These are phyloP conservation scores for Diaporthe eres DNA, from an alignment of 2,329 filamentous ascomycete species.

Conservation along the genomic window DNA sequence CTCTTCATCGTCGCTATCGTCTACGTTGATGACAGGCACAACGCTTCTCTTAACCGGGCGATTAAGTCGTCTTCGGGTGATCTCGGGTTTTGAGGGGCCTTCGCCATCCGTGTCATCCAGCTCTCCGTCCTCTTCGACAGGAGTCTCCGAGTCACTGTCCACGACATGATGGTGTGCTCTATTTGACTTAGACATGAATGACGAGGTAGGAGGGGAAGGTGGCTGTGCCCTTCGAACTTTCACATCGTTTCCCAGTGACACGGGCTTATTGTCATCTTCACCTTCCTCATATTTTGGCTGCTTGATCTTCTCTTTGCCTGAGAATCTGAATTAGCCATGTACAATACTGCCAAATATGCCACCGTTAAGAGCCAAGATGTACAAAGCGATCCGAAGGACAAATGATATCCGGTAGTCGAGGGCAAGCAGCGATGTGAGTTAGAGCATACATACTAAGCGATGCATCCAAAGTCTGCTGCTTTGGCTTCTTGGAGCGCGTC, in stretches of 20 bases:
- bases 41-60: not conserved
- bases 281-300: not conserved
- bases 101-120: constrained; percentile 37
- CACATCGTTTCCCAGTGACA: not conserved
- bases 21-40: not conserved
- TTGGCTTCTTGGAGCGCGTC: constrained; percentile 37
- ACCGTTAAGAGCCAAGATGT: no score
- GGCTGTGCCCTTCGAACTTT: not conserved
- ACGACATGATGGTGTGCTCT: constrained; percentile 13
- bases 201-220: constrained; percentile 26
- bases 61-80: constrained; percentile 14
- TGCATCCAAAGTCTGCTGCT: constrained; percentile 43
- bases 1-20: constrained; percentile 32
- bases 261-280: constrained; percentile 35
- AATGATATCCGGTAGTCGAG: not conserved
- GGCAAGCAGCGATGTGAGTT: not conserved
- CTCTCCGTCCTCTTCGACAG: constrained; percentile 36
- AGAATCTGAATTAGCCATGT: not conserved
- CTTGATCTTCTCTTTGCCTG: not conserved
- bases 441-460: constrained; percentile 40
- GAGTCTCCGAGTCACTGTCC: constrained; percentile 39
- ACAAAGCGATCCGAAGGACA: not conserved
- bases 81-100: constrained; percentile 36
- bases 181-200: constrained; percentile 33
- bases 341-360: not conserved